phyloP scores from a whole-genome alignment of 345 rosid species.

The Pelargonium nanum region DNA sequence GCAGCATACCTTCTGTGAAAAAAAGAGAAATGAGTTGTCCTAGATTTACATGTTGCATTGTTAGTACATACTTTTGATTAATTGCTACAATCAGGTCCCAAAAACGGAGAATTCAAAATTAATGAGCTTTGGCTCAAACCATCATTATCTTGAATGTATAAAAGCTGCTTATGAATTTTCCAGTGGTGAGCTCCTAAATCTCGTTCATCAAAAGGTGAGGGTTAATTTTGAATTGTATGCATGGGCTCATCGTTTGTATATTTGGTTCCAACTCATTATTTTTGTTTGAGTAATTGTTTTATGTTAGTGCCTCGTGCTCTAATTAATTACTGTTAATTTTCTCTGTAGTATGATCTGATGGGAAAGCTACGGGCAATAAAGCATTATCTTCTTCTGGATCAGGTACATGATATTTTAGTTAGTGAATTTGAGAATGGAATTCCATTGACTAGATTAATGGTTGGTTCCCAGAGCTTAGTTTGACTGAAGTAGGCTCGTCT shows the following conservation, averaged over 20 bases:
- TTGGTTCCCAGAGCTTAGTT: neutral
- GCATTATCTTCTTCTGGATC: slow-evolving; percentile 97
- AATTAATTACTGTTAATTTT: slow-evolving; percentile 11
- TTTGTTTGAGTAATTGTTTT: neutral
- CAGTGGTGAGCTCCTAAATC: slow-evolving; percentile 69
- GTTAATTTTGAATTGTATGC: neutral
- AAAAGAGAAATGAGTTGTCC: slow-evolving; percentile 1
- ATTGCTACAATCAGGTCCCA: slow-evolving; percentile 47
- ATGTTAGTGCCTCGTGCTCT: slow-evolving; percentile 9
- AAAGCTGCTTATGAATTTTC: slow-evolving; percentile 88
- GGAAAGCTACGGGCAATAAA: slow-evolving; percentile 88
- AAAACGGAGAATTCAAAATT: slow-evolving; percentile 74
- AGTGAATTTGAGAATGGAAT: neutral
- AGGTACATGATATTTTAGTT: slow-evolving; percentile 37
- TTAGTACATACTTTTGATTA: slow-evolving; percentile 9
- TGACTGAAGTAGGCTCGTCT: neutral
- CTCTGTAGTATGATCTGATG: slow-evolving; percentile 62
- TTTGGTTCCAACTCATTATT: neutral
- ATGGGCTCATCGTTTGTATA: neutral
- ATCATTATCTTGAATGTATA: slow-evolving; percentile 93
- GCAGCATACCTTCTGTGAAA: slow-evolving; percentile 1
- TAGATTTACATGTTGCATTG: slow-evolving; percentile 9
- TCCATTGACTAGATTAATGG: neutral
- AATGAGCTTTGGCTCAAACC: slow-evolving; percentile 69
- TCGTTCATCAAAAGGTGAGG: slow-evolving; percentile 74